Percentiles rank a stretch among this genome's conserved stretches.
Conservation (phyloP, 73 alveolate species). For the Stentor roeselii region DNA sequence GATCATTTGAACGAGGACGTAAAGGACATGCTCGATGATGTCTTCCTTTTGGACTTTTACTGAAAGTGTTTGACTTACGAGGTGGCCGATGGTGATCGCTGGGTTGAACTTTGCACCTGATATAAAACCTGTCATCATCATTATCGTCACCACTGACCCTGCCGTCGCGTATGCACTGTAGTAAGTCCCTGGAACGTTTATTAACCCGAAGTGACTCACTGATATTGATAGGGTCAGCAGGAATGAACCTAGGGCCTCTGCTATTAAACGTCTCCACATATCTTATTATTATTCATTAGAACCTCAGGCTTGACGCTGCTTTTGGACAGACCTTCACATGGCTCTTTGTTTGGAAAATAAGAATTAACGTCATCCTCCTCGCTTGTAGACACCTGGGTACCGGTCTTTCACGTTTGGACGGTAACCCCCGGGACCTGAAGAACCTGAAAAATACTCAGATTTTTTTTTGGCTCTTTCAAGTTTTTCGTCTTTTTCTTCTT, state of each 20-base stretch:
- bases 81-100: constrained; percentile 25
- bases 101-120: constrained; percentile 29
- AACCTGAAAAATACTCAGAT: neutral
- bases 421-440: neutral
- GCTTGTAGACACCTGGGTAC: neutral
- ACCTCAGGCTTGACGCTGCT: neutral
- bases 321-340: neutral
- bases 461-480: neutral
- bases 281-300: no score
- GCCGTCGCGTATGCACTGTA: constrained; percentile 16
- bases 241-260: neutral
- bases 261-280: constrained; percentile 22
- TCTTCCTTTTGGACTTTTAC: neutral
- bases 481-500: neutral
- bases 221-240: neutral
- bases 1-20: neutral
- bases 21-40: neutral
- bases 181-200: constrained; percentile 7
- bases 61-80: neutral
- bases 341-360: neutral
- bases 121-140: constrained; percentile 23
- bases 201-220: neutral
- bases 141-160: neutral
- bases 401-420: neutral
- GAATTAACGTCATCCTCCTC: constrained; percentile 3